phyloP scores from a whole-genome alignment of 2,329 filamentous ascomycete species.

The Pseudogymnoascus sp. region DNA sequence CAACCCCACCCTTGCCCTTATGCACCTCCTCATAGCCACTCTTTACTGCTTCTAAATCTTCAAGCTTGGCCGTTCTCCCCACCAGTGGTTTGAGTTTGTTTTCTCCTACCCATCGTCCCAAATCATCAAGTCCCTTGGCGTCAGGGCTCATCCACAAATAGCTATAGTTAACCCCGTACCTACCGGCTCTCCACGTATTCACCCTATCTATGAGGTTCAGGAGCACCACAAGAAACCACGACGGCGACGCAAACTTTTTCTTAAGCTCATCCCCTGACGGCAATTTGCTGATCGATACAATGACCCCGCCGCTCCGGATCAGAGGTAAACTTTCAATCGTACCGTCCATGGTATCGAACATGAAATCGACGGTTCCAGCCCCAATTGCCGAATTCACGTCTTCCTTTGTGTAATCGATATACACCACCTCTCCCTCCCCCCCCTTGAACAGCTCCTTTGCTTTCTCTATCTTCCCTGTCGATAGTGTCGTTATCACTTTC shows the following conservation, averaged over 20 bases:
- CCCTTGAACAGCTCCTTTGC: conserved; percentile 31
- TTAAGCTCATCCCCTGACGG: conserved; percentile 34
- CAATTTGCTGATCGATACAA: conserved; percentile 32
- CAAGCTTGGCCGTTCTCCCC: conserved; percentile 28
- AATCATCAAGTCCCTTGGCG: conserved; percentile 28
- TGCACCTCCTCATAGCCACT: conserved; percentile 32
- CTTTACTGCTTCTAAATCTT: conserved; percentile 32
- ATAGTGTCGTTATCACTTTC: conserved; percentile 45
- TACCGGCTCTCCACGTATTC: conserved; percentile 24
- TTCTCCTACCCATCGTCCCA: conserved; percentile 25
- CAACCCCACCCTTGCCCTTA: conserved; percentile 34
- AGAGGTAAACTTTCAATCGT: conserved; percentile 36
- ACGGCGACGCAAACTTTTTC: conserved; percentile 23
- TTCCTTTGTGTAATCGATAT: conserved; percentile 40
- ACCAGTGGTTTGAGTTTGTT: conserved; percentile 31
- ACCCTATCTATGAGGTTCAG: conserved; percentile 30
- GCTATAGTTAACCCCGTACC: conserved; percentile 32
- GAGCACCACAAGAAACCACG: conserved; percentile 18
- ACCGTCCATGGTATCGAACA: conserved; percentile 41
- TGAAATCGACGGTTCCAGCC: conserved; percentile 41
- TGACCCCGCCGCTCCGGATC: conserved; percentile 30
- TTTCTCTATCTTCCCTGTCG: conserved; percentile 42
- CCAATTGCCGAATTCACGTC: conserved; percentile 33
- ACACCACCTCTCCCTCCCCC: conserved; percentile 37
- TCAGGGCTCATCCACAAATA: conserved; percentile 32